These are phyloP conservation scores for Nymphaea colorata DNA, from an alignment of 164 flowering plant genomes.

Conservation along the genomic window DNA sequence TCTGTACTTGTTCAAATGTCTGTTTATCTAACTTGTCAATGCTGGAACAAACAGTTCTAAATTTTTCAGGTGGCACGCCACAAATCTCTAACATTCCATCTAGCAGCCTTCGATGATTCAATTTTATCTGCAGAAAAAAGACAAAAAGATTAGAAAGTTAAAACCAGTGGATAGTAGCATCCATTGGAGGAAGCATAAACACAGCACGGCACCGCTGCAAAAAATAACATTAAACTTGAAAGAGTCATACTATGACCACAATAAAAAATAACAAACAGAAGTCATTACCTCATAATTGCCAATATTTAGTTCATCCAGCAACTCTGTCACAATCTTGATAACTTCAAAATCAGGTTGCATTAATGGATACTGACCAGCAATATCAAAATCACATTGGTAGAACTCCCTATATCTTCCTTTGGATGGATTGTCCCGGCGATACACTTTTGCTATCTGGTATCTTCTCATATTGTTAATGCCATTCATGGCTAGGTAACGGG, in stretches of 20 bases:
- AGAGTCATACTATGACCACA: too few species aligned
- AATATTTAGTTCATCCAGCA: constrained; percentile 75
- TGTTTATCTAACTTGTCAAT: constrained; percentile 96
- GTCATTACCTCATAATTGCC: constrained; percentile 79
- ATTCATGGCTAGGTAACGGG: constrained; percentile 88
- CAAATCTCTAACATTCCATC: constrained; percentile 96
- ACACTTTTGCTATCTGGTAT: constrained; percentile 89
- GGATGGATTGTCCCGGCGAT: constrained; percentile 89
- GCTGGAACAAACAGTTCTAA: constrained; percentile 91
- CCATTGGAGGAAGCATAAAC: too few species aligned
- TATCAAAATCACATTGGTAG: constrained; percentile 95
- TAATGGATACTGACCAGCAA: constrained; percentile 73
- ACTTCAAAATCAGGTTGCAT: constrained; percentile 94
- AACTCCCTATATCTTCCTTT: constrained; percentile 95
- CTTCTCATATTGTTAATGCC: constrained; percentile 70
- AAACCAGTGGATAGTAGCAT: too few species aligned
- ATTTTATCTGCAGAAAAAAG: constrained; percentile 46
- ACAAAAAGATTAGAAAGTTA: neutral
- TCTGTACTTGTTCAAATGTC: constrained; percentile 65
- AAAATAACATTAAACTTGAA: too few species aligned
- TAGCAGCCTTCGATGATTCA: constrained; percentile 79
- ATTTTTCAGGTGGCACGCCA: constrained; percentile 88
- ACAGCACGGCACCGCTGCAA: too few species aligned
- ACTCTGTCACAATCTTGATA: constrained; percentile 69
- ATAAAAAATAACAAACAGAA: neutral